Evolutionary conservation across 768 basidiomycete species (phyloP).

Genomic region (Clavaria fumosa): DNA sequence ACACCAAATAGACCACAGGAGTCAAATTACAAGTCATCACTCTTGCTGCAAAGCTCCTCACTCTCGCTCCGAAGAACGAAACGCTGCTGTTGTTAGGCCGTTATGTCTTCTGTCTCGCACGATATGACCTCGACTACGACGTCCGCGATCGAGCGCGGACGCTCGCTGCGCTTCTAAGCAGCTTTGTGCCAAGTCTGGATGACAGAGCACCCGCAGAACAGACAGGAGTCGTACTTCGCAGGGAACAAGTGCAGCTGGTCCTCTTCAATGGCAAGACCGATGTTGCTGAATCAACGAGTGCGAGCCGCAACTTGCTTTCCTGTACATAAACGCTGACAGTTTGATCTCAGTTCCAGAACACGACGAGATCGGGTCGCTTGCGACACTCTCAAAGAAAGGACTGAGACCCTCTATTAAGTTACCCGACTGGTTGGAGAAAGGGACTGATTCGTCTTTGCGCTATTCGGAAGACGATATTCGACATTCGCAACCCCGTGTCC

Average conservation of each 20-base stretch:
- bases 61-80: conserved; percentile 41
- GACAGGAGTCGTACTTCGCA: conserved; percentile 61
- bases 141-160: conserved; percentile 83
- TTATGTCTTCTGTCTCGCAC: conserved; percentile 71
- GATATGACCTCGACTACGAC: conserved; percentile 81
- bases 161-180: conserved; percentile 51
- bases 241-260: conserved; percentile 69
- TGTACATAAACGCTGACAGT: conserved; percentile 5
- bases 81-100: conserved; percentile 38
- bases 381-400: conserved; percentile 44
- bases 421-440: conserved; percentile 81
- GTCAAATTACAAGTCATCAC: conserved; percentile 80
- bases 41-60: conserved; percentile 72
- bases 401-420: too few relatives aligned
- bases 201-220: conserved; percentile 30
- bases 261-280: conserved; percentile 62
- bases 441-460: conserved; percentile 64
- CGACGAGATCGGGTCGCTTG: conserved; percentile 49
- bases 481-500: conserved; percentile 25
- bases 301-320: too few relatives aligned
- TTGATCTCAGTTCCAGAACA: conserved; percentile 21
- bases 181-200: conserved; percentile 25
- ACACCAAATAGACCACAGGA: conserved; percentile 28
- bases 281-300: conserved; percentile 27
- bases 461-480: conserved; percentile 43